Evolutionary conservation across 139 green algal genomes (phyloP).

Genomic region (Trebouxia sp.): DNA sequence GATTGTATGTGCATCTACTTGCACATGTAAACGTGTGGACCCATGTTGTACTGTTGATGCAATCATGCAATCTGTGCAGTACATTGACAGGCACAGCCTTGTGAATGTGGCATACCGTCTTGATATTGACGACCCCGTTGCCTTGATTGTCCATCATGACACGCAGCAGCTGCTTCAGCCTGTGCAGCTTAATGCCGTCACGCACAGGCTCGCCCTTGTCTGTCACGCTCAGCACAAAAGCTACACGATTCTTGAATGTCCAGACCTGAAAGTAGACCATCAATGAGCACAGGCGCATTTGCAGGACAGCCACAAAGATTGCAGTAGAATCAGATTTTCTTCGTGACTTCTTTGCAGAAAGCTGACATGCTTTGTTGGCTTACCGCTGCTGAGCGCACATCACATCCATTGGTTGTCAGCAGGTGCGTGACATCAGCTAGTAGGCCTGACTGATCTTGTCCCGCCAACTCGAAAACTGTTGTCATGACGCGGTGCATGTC

Average conservation of each 20-base stretch:
- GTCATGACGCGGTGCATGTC: constrained; percentile 42
- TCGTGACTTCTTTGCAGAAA: neutral
- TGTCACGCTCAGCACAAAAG: constrained; percentile 81
- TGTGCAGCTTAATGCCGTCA: constrained; percentile 62
- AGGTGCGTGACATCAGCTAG: constrained; percentile 84
- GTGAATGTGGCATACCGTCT: constrained; percentile 59
- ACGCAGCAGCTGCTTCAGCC: constrained; percentile 67
- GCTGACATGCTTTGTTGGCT: constrained; percentile 16
- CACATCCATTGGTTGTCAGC: constrained; percentile 78
- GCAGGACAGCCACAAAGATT: neutral
- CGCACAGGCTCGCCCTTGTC: constrained; percentile 66
- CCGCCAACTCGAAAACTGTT: constrained; percentile 90
- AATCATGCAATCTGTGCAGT: neutral
- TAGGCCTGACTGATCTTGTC: constrained; percentile 78
- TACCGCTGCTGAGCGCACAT: constrained; percentile 82
- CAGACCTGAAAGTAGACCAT: constrained; percentile 67
- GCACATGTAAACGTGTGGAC: too few species aligned
- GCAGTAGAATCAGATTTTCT: too few species aligned
- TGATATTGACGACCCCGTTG: constrained; percentile 61
- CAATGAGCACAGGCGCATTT: neutral
- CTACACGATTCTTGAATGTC: constrained; percentile 78
- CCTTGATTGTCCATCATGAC: constrained; percentile 62
- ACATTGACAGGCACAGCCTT: neutral
- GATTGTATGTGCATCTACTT: too few species aligned
- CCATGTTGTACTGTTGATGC: too few species aligned